Conservation (phyloP, 768 basidiomycete species). For the Cystofilobasidium capitatum region DNA sequence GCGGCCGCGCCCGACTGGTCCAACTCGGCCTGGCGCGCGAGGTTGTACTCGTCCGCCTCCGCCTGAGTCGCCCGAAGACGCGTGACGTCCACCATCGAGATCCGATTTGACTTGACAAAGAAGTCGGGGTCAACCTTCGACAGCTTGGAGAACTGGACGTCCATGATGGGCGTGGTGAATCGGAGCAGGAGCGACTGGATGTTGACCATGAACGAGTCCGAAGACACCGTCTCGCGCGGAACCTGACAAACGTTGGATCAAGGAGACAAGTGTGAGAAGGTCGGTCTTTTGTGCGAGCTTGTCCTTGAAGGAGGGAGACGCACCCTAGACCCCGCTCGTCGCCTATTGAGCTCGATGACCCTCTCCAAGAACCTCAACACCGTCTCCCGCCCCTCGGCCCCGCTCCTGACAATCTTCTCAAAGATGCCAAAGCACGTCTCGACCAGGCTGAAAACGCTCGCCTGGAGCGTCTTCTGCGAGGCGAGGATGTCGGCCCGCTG, state of each 20-base stretch:
- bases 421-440: slow-evolving; percentile 54
- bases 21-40: too few species aligned
- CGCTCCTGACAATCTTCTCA: slow-evolving; percentile 76
- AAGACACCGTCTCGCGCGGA: slow-evolving; percentile 72
- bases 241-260: too few species aligned
- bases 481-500: slow-evolving; percentile 65
- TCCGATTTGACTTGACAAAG: slow-evolving; percentile 59
- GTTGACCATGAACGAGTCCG: slow-evolving; percentile 89
- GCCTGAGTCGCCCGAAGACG: slow-evolving; percentile 85
- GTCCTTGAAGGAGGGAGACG: slow-evolving; percentile 15
- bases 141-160: slow-evolving; percentile 80
- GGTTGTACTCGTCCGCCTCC: slow-evolving; percentile 65
- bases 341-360: slow-evolving; percentile 64
- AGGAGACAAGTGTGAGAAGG: not conserved
- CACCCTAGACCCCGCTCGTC: slow-evolving; percentile 84
- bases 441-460: slow-evolving; percentile 74
- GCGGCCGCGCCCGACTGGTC: slow-evolving; percentile 27
- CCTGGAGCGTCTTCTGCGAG: slow-evolving; percentile 73
- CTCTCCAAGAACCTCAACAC: slow-evolving; percentile 73
- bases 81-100: slow-evolving; percentile 79
- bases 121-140: slow-evolving; percentile 81
- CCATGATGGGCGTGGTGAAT: slow-evolving; percentile 91
- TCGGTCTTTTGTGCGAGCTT: not conserved
- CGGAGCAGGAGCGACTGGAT: slow-evolving; percentile 68
- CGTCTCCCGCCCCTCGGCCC: slow-evolving; percentile 64